Evolutionary conservation across 2,329 filamentous ascomycete species (phyloP).

Genomic region (Harringtonia lauricola): DNA sequence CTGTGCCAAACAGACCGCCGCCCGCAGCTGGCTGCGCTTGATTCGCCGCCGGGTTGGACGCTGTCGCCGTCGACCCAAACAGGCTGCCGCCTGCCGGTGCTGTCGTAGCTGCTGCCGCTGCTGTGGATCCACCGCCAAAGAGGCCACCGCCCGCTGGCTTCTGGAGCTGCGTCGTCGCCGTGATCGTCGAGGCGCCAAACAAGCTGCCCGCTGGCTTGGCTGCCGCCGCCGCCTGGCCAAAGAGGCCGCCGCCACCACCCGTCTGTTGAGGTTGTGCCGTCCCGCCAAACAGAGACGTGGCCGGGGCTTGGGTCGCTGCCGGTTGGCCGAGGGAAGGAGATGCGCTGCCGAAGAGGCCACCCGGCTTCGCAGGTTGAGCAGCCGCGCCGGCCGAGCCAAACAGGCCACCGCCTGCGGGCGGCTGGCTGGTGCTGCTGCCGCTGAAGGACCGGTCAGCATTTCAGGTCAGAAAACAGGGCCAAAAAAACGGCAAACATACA

Average conservation of each 20-base stretch:
- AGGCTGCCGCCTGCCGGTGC: constrained; percentile 14
- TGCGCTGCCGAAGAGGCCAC: constrained; percentile 8
- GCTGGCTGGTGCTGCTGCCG: constrained; percentile 13
- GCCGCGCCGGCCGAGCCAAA: constrained; percentile 3
- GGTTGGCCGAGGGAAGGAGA: too few species aligned
- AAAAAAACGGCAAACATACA: constrained; percentile 17
- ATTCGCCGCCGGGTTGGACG: too few species aligned
- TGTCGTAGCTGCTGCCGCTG: constrained; percentile 16
- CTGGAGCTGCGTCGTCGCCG: background rate
- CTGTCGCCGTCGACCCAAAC: constrained; percentile 1
- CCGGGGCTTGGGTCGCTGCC: background rate
- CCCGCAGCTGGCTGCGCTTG: background rate
- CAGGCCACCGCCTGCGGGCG: constrained; percentile 12
- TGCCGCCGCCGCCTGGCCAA: background rate
- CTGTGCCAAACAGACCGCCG: background rate
- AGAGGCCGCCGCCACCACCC: constrained; percentile 1
- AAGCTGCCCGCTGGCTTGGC: too few species aligned
- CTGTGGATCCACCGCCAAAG: constrained; percentile 9
- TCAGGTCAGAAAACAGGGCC: background rate
- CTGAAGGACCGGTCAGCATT: background rate
- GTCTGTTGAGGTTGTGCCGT: constrained; percentile 4
- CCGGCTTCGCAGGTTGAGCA: constrained; percentile 9
- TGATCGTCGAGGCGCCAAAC: too few species aligned
- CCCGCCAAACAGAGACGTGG: too few species aligned
- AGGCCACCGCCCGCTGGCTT: background rate